phyloP scores from a whole-genome alignment of 177 flowering plant species.

The Vitis hybrid region DNA sequence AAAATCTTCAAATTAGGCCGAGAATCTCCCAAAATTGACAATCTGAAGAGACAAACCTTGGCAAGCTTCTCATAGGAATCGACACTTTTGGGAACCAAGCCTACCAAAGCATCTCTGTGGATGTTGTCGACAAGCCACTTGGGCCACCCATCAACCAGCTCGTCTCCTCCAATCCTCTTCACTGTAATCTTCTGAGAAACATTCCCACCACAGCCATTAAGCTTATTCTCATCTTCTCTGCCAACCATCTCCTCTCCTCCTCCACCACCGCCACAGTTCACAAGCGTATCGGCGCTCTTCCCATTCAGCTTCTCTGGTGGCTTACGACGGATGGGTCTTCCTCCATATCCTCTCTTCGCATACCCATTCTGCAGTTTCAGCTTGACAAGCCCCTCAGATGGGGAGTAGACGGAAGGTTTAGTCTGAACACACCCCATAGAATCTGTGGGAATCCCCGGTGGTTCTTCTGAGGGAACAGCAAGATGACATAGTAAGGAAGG shows the following conservation, averaged over 20 bases:
- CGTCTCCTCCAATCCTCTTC: conserved; percentile 39
- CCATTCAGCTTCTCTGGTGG: not conserved
- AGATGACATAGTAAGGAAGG: conserved; percentile 6
- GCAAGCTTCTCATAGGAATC: conserved; percentile 68
- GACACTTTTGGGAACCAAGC: conserved; percentile 58
- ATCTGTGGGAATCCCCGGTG: not conserved
- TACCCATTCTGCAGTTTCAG: conserved; percentile 31
- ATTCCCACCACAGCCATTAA: conserved; percentile 18
- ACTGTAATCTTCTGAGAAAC: conserved; percentile 12
- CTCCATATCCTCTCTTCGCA: conserved; percentile 7
- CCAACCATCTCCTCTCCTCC: conserved; percentile 3
- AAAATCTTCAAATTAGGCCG: too few species aligned
- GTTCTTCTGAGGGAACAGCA: not conserved
- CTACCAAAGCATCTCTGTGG: conserved; percentile 44
- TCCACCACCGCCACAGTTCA: not conserved
- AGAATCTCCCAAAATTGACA: too few species aligned
- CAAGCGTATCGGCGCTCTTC: not conserved
- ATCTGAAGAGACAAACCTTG: conserved; percentile 31
- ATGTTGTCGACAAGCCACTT: conserved; percentile 66
- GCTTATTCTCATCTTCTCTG: conserved; percentile 12
- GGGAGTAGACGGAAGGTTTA: conserved; percentile 1
- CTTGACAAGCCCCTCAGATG: conserved; percentile 12
- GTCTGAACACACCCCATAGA: conserved; percentile 21
- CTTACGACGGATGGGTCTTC: not conserved
- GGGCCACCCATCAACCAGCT: conserved; percentile 66